Evolutionary conservation across 2,329 filamentous ascomycete species (phyloP).

Genomic region (Epichloe hybrida): DNA sequence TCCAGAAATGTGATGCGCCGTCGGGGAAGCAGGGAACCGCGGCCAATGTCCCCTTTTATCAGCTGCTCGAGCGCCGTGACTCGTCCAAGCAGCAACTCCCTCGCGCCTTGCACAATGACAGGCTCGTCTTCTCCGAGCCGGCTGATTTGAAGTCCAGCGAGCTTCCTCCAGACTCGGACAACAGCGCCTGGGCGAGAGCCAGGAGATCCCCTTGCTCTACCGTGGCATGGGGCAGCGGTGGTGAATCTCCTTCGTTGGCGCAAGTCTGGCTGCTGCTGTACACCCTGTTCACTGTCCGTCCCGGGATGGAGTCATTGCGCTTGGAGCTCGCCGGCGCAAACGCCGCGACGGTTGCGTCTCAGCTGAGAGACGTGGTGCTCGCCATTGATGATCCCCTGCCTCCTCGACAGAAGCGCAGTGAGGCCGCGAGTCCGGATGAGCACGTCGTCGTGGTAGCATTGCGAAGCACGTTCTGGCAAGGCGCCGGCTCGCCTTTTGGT

Average conservation of each 20-base stretch:
- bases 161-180: slow-evolving; percentile 35
- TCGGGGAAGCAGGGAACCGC: slow-evolving; percentile 4
- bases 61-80: slow-evolving; percentile 19
- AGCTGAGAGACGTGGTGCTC: slow-evolving; percentile 33
- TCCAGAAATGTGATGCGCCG: slow-evolving; percentile 19
- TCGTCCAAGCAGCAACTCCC: slow-evolving; percentile 16
- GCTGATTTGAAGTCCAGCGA: slow-evolving; percentile 34
- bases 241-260: slow-evolving; percentile 29
- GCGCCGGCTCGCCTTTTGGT: slow-evolving; percentile 53
- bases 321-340: slow-evolving; percentile 29
- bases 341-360: slow-evolving; percentile 20
- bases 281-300: slow-evolving; percentile 36
- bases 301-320: slow-evolving; percentile 34
- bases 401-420: slow-evolving; percentile 17
- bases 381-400: slow-evolving; percentile 33
- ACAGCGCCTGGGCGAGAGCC: slow-evolving; percentile 43
- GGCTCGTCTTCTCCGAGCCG: slow-evolving; percentile 32
- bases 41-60: slow-evolving; percentile 18
- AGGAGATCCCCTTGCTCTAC: slow-evolving; percentile 35
- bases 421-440: slow-evolving; percentile 12
- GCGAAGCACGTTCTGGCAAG: slow-evolving; percentile 54
- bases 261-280: slow-evolving; percentile 42
- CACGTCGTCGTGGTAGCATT: slow-evolving; percentile 29
- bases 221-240: slow-evolving; percentile 27
- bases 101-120: slow-evolving; percentile 18